phyloP scores from a whole-genome alignment of 2,329 filamentous ascomycete genomes.

The Ceratocystis diversiconidia region DNA sequence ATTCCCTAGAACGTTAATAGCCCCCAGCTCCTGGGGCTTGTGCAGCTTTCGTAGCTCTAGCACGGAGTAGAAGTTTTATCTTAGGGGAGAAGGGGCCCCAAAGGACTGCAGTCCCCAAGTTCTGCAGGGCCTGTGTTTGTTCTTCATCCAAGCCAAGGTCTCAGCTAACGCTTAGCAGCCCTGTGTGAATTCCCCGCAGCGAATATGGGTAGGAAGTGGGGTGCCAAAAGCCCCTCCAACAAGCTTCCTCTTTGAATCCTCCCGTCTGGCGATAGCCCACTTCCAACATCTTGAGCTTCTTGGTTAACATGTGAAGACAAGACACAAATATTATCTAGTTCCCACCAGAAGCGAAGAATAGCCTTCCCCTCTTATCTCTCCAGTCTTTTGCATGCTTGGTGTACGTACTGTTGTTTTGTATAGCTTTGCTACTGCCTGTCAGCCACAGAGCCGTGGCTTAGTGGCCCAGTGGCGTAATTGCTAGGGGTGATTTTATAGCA shows the following conservation, averaged over 20 bases:
- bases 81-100: too few species aligned
- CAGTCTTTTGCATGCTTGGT: neutral
- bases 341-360: neutral
- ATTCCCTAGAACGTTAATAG: neutral
- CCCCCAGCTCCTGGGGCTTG: neutral
- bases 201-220: neutral
- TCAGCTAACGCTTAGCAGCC: neutral
- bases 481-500: neutral
- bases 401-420: neutral
- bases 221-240: slow-evolving; percentile 3
- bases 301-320: neutral
- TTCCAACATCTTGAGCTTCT: slow-evolving; percentile 3
- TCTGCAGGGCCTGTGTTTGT: neutral
- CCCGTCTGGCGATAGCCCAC: slow-evolving; percentile 1
- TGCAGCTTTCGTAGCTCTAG: too few species aligned
- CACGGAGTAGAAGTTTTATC: too few species aligned
- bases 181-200: slow-evolving; percentile 1
- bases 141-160: neutral
- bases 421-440: neutral
- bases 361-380: neutral
- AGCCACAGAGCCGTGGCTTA: neutral
- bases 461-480: neutral
- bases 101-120: too few species aligned
- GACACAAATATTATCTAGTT: neutral
- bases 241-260: neutral